Evolutionary conservation across 2,329 filamentous ascomycete species (phyloP).

Genomic region (Harringtonia lauricola): DNA sequence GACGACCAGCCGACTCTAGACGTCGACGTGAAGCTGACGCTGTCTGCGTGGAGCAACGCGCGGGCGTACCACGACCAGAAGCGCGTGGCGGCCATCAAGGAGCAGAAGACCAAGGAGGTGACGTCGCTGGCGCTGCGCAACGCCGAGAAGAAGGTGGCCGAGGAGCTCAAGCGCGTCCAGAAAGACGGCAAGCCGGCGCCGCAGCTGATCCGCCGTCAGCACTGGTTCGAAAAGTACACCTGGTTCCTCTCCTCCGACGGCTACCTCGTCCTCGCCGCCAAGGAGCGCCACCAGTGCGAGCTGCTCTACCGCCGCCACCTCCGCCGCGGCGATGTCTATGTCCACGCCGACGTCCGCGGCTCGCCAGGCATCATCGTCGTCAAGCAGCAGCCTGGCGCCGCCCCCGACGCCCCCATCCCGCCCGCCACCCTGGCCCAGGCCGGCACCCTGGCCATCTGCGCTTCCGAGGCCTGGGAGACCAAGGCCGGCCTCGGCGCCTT

Average conservation of each 20-base stretch:
- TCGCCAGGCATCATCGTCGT: conserved; percentile 70
- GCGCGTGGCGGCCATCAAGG: conserved; percentile 72
- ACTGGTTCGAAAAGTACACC: conserved; percentile 96
- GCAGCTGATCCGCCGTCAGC: conserved; percentile 67
- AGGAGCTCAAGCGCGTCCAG: conserved; percentile 75
- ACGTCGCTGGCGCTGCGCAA: conserved; percentile 77
- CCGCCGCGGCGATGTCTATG: conserved; percentile 81
- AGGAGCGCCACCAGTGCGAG: conserved; percentile 83
- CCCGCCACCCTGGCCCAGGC: conserved; percentile 88
- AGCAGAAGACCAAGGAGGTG: conserved; percentile 75
- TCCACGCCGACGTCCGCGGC: conserved; percentile 80
- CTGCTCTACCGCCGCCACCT: conserved; percentile 81
- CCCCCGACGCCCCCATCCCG: conserved; percentile 72
- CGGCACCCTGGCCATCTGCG: conserved; percentile 71
- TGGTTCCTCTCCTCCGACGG: conserved; percentile 96
- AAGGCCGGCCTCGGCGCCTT: conserved; percentile 93
- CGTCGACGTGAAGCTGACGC: conserved; percentile 74
- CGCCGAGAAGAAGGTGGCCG: conserved; percentile 76
- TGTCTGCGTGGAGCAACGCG: conserved; percentile 83
- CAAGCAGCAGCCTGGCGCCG: conserved; percentile 68
- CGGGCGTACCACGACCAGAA: conserved; percentile 87
- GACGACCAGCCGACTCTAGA: conserved; percentile 48
- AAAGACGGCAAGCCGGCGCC: conserved; percentile 84
- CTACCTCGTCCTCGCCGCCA: conserved; percentile 81
- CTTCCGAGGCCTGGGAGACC: conserved; percentile 87